Evolutionary conservation across 2,329 filamentous ascomycete species (phyloP), one percentile per base, ranked within the genome.

Genomic region (Penicillium sp.): DNA sequence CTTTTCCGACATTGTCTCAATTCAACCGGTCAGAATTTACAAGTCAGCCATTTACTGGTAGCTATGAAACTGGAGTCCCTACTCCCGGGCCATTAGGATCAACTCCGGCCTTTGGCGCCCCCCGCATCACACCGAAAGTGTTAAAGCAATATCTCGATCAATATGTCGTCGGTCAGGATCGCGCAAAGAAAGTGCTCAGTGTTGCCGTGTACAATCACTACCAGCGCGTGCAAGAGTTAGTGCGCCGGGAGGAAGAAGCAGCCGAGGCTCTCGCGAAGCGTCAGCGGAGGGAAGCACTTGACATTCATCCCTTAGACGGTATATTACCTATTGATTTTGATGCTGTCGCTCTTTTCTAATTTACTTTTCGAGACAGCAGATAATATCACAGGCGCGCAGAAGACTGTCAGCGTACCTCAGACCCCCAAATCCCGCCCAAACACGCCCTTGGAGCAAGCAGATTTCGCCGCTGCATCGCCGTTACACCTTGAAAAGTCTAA

Each of bases 201-300:
- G 89, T 93, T 4, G 92, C 93, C 7, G 90, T 99, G 29, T 97
- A 96, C 79, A 97, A 97, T 71, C 94, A 99, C 73, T 97, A 97
- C 72, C 91, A 97, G 75, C 86, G 90, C 47, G 84, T 96, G 59
- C 87, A 93, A 67, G 87, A 89, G 74, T 70, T 89, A 25, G 84
- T 91, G 68, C 82, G 91, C 49, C 86, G 88, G 58, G 86, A 94
- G 64, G 86, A 93, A 54, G 92, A 96, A 68, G 86, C 90, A 43
- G 88, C 91, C 61, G 90, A 89, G 75, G 71, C 86, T 49, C 79
- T 88, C 68, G 85, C 89, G 42, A 89, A 92, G 71, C 84, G 86
- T 59, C 86, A 88, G 69, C 82, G 89, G 57, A 82, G 86, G 61
- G 89, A 93, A 60, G 83, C 89, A 66, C 79, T 84, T 52, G 83